Evolutionary conservation across 306 rosid genomes (phyloP), one percentile per base, ranked within the genome.

Genomic region (Senna tora): DNA sequence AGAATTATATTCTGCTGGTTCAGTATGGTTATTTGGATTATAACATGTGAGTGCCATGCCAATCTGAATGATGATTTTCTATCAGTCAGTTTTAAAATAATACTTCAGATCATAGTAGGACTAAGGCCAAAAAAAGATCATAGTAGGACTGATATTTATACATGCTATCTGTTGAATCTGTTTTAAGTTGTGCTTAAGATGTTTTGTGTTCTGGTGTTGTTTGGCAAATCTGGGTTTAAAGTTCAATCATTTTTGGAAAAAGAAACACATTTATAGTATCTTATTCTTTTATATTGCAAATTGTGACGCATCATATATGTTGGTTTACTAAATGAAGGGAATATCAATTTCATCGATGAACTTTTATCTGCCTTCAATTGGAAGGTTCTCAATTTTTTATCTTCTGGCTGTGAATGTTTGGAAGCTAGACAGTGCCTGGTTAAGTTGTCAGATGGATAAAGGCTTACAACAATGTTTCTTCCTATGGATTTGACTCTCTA

Each of bases 401-500:
- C 21, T 19, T 7, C 11, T 32, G 59, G 30, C 30, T 67, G 5
- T 7, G 19, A 15, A 38, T n/a, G 17, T 53, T 25, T 12, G 8
- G 12, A 20, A 52, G 4, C 38, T 38, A 15, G 20, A 25, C 17
- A 49, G n/a, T 38, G 11, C 21, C 42, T 47, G 36, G 68, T 47
- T 28, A n/a, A 52, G n/a, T 67, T 50, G 63, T 46, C 30, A 25
- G 50, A 51, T 67, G 38, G 30, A 34, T 33, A 42, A 57, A 50
- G 33, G 30, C 30, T 71, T 72, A 38, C 47, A 54, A 1, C 46
- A 1, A 25, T 25, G 30, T 17, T 63, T 11, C 30, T 51, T 43
- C 75, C 17, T 77, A 30, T 36, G 77, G 15, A 28, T 76, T 74
- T 81, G 71, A 74, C 84, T 47, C 78, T 74, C 25, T 62, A 45